These are phyloP conservation scores for Raffaelea ambrosiae DNA, from an alignment of 2,329 filamentous ascomycete genomes.

Conservation along the genomic window DNA sequence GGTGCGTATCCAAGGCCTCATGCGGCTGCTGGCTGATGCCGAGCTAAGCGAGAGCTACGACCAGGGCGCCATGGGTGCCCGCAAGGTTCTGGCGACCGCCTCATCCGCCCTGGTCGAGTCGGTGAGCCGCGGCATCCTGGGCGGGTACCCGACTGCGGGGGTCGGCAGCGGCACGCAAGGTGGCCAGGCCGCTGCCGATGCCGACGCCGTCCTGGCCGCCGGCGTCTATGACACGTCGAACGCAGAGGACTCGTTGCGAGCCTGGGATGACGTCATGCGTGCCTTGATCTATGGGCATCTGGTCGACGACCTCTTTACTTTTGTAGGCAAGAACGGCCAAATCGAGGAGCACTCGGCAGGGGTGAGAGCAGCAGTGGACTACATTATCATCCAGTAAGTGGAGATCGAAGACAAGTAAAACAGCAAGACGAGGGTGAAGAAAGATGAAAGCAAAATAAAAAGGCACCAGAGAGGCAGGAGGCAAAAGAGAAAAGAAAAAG, in stretches of 20 bases:
- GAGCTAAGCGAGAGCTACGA: conserved; percentile 76
- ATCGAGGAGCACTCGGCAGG: conserved; percentile 55
- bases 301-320: conserved; percentile 55
- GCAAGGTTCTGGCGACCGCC: conserved; percentile 68
- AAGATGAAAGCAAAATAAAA: not conserved
- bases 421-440: not conserved
- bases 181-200: not conserved
- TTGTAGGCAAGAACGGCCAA: conserved; percentile 50
- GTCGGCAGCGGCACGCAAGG: not conserved
- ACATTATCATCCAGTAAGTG: conserved; percentile 56
- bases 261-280: conserved; percentile 60
- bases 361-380: conserved; percentile 57
- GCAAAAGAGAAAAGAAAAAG: not conserved
- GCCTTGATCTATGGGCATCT: conserved; percentile 60
- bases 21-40: conserved; percentile 54
- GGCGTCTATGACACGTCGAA: conserved; percentile 47
- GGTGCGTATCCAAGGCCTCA: conserved; percentile 48
- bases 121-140: conserved; percentile 56
- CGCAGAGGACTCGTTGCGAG: conserved; percentile 50
- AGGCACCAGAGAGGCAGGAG: not conserved
- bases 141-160: conserved; percentile 38
- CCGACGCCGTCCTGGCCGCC: conserved; percentile 12
- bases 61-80: conserved; percentile 63
- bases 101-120: conserved; percentile 62
- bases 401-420: not conserved